phyloP scores from a whole-genome alignment of 257 asterid species.

The Ilex asprella region DNA sequence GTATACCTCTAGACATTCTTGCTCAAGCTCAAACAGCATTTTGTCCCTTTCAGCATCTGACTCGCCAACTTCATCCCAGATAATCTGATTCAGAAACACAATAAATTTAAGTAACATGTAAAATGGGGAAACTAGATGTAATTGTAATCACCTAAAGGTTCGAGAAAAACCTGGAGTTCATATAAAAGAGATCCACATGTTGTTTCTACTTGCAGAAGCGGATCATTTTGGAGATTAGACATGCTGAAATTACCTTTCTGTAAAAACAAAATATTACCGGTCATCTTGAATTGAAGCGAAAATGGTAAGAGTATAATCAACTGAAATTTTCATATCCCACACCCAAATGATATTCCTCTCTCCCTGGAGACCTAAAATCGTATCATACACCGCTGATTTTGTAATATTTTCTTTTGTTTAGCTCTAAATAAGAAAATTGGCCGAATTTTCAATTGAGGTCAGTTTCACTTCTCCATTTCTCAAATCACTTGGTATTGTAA shows the following conservation, averaged over 20 bases:
- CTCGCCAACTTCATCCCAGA: conserved; percentile 99
- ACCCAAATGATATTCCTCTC: background rate
- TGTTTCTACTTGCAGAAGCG: conserved; percentile 54
- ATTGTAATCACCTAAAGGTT: background rate
- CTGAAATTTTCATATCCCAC: background rate
- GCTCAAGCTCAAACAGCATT: conserved; percentile 81
- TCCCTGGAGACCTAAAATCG: no score
- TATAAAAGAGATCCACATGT: conserved; percentile 75
- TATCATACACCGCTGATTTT: no score
- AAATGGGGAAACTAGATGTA: background rate
- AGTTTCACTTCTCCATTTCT: no score
- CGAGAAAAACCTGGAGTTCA: conserved; percentile 66
- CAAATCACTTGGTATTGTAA: no score
- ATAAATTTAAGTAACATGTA: conserved; percentile 2
- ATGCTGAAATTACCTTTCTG: conserved; percentile 34
- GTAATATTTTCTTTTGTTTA: no score
- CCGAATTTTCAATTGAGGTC: no score
- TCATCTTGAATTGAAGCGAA: conserved; percentile 4
- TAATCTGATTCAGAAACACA: conserved; percentile 41
- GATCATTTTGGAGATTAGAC: conserved; percentile 34
- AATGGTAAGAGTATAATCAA: conserved; percentile 5
- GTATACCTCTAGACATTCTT: conserved; percentile 87
- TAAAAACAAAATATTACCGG: conserved; percentile 4
- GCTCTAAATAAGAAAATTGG: no score
- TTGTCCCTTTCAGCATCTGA: conserved; percentile 72